Evolutionary conservation across 2,329 filamentous ascomycete genomes (phyloP).

Genomic region (Helotiales sp.): DNA sequence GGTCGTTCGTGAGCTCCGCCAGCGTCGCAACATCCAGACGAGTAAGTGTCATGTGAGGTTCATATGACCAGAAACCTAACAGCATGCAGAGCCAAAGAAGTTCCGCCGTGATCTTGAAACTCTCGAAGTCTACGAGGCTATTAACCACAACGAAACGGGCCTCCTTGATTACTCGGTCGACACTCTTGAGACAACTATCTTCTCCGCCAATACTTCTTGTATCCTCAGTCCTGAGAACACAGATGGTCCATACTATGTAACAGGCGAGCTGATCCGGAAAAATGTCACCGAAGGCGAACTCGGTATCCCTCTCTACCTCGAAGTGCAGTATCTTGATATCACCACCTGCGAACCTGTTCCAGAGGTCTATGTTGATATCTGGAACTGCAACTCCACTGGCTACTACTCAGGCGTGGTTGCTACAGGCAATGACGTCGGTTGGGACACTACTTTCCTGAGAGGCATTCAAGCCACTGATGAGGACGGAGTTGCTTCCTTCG

Average conservation of each 20-base stretch:
- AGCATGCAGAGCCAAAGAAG: constrained; percentile 22
- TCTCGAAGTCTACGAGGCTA: constrained; percentile 24
- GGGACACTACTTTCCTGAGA: constrained; percentile 38
- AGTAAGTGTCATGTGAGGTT: constrained; percentile 7
- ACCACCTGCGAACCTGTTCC: constrained; percentile 41
- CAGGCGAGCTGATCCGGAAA: constrained; percentile 39
- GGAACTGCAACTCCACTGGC: constrained; percentile 43
- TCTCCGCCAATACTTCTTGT: constrained; percentile 46
- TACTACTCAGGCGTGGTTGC: constrained; percentile 40
- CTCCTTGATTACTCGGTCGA: constrained; percentile 38
- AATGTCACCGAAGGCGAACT: constrained; percentile 35
- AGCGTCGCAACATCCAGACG: constrained; percentile 30
- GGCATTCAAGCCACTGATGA: constrained; percentile 41
- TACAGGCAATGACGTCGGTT: constrained; percentile 29
- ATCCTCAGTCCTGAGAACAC: constrained; percentile 52
- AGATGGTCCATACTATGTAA: constrained; percentile 53
- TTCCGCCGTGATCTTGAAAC: constrained; percentile 26
- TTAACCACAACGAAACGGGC: constrained; percentile 23
- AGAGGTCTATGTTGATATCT: constrained; percentile 40
- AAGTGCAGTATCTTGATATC: constrained; percentile 42
- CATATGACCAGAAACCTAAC: not conserved
- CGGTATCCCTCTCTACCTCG: constrained; percentile 10
- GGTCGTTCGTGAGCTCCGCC: constrained; percentile 35
- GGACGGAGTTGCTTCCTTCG: constrained; percentile 42
- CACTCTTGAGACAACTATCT: constrained; percentile 40